Percentiles rank a stretch among this genome's conserved stretches.
Conservation (phyloP, 1,284 basidiomycete species). For the Cryptococcus hybrid region DNA sequence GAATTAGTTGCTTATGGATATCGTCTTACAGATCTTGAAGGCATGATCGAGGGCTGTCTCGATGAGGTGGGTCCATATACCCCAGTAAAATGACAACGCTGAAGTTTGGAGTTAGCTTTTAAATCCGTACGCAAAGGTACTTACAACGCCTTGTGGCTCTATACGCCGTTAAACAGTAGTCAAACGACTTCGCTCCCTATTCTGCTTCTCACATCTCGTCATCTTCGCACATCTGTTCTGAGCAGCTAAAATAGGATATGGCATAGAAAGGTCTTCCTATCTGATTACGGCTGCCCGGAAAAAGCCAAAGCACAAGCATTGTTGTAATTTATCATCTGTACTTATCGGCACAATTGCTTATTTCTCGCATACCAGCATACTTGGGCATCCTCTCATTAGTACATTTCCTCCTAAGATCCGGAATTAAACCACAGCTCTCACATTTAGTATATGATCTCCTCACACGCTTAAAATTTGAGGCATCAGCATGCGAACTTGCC, state of each 20-base stretch:
- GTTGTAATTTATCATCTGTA: no score
- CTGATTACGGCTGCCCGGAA: no score
- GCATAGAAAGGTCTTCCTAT: no score
- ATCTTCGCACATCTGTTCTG: neutral
- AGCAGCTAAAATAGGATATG: no score
- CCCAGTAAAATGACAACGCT: neutral
- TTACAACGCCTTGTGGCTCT: slow-evolving; percentile 41
- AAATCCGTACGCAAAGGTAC: slow-evolving; percentile 18
- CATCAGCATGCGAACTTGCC: neutral
- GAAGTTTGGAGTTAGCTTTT: slow-evolving; percentile 20
- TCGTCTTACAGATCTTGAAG: slow-evolving; percentile 20
- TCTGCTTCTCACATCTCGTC: neutral
- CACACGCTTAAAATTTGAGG: no score
- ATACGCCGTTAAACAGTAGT: slow-evolving; percentile 27
- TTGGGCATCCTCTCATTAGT: no score
- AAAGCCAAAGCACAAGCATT: no score
- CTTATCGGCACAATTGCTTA: no score
- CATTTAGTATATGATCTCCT: no score
- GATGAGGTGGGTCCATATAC: slow-evolving; percentile 25
- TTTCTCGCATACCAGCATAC: no score
- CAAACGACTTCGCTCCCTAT: neutral
- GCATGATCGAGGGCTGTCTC: slow-evolving; percentile 20
- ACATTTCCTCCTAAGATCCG: no score
- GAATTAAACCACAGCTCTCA: no score
- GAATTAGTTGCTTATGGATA: slow-evolving; percentile 29